Base-by-base conservation (phyloP, 768 basidiomycete genomes). In the Tephrocybe sp. region DNA sequence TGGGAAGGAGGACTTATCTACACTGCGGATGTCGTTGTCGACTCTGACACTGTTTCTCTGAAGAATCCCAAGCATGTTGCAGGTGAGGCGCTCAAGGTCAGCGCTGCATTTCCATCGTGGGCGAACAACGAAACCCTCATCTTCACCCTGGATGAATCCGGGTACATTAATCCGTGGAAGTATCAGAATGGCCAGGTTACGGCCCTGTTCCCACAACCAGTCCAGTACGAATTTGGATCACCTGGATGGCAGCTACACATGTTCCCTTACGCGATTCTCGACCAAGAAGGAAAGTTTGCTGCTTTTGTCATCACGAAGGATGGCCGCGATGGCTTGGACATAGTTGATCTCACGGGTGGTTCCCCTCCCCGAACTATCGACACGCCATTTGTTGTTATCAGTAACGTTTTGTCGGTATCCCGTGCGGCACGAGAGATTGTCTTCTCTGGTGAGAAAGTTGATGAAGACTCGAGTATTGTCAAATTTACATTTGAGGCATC, bases 101-200 rank as follows among this genome's bases (percentile, higher is more conserved):
- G 80, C 34, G 79, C 82, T 22, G 71, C 60, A 9, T 84, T 85
- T 56, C 84, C 89, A 0, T 57, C 66, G 5, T 90, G 88, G 87
- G 64, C 73, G 4, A 71, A 68, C 49, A 70, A 83, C 55, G 73
- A 79, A 25, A 72, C 65, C 4, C 69, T 91, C 31, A 67, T 86
- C 38, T 89, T 84, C 66, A 80, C 83, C 6, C 77, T 73, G 26
- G 89, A 92, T 55, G 69, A 72, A 46, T 78, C 80, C 13, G 86
- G 85, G 0, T 91, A 75, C 60, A 74, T 79, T 49, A 87, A 90
- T 58, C 84, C 89, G 0, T 89, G 80, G 76, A 72, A 59, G 19
- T 84, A 78, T 21, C 21, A 55, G 2, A 59, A 68, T 4, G 65
- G 67, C 13, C 62, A 65, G 9, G 55, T 70, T 4, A 40, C 62